Conservation (phyloP, 805 yeast species). For the Debaryomyces tyrocola region DNA sequence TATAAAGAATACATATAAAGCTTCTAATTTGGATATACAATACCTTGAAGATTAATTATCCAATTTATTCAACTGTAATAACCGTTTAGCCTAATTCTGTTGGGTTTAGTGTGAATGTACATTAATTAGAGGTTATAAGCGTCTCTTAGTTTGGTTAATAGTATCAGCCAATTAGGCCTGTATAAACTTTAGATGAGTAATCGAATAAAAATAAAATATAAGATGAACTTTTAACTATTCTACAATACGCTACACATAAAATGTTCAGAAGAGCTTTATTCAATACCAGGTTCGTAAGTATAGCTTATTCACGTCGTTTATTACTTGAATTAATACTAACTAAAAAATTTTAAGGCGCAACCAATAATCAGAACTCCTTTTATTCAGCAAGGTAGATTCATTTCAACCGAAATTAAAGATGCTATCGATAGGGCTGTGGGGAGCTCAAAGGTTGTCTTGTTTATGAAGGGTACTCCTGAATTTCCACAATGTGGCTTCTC, state of each 20-base stretch:
- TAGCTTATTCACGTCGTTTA: background rate
- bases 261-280: slow-evolving; percentile 18
- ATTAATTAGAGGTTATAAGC: too few relatives aligned
- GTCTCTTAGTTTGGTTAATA: background rate
- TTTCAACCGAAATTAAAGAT: slow-evolving; percentile 74
- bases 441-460: slow-evolving; percentile 91
- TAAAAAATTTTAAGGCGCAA: background rate
- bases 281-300: slow-evolving; percentile 15
- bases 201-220: background rate
- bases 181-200: slow-evolving; percentile 1
- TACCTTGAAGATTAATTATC: too few relatives aligned
- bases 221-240: too few relatives aligned
- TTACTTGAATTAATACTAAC: background rate
- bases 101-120: too few relatives aligned
- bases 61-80: too few relatives aligned
- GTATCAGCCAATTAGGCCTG: background rate
- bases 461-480: slow-evolving; percentile 99
- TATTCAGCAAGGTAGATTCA: slow-evolving; percentile 34
- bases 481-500: slow-evolving; percentile 98
- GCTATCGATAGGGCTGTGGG: slow-evolving; percentile 86
- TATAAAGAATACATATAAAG: too few relatives aligned
- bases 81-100: too few relatives aligned
- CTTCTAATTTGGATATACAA: too few relatives aligned
- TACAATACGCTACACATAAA: background rate
- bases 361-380: slow-evolving; percentile 1